Base-by-base conservation (phyloP, 2,329 filamentous ascomycete species). In the Fusarium acutatum region DNA sequence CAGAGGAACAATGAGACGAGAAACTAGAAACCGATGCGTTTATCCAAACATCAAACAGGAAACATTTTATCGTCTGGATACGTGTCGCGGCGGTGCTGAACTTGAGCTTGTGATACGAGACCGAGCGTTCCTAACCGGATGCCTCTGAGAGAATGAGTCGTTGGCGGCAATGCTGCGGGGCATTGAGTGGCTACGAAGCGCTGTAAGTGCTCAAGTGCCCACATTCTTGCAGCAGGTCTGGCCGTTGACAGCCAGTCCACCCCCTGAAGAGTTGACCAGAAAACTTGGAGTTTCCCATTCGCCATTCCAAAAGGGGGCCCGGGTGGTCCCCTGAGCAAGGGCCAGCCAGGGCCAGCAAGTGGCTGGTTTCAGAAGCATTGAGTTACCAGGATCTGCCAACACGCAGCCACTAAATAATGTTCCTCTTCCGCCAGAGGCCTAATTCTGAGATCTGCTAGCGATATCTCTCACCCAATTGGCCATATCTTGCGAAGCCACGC, bases 281-380 rank as follows among this genome's bases (percentile, higher is more conserved):
- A 67, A 74, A 64, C 57, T 69, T 54, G 56, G 41, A 49, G 59
- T 43, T 43, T 52, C 40, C 70, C 50, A 44, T 64, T 67, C 65
- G 50, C 65, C 57, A 40, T 64, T 67, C 69, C 58, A 59, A 67
- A 75, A 57, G 59, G 60, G 50, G 67, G 67, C 18, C 46, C 24
- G 60, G 65, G 64, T 54, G 61, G 49, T 50, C 64, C 66, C 69
- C 66, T 69, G 69, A 73, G 54, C 59, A 43, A 67, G 72, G 66
- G 67, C 62, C 60, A 71, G 60, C 58, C 46, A 67, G 72, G 67
- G 65, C 60, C 59, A 71, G 53, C 64, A 38, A 59, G 71, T 75
- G 75, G 75, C 75, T 70, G 72, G 76, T 78, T 78, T 78, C 76
- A 78, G 76, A 69, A 72, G 59, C 63, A 65, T 73, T 44, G 50